A percentile compares a stretch with the other conserved stretches of the same genome.
Conservation (phyloP, 1,284 basidiomycete genomes). For the Mycena sp. region DNA sequence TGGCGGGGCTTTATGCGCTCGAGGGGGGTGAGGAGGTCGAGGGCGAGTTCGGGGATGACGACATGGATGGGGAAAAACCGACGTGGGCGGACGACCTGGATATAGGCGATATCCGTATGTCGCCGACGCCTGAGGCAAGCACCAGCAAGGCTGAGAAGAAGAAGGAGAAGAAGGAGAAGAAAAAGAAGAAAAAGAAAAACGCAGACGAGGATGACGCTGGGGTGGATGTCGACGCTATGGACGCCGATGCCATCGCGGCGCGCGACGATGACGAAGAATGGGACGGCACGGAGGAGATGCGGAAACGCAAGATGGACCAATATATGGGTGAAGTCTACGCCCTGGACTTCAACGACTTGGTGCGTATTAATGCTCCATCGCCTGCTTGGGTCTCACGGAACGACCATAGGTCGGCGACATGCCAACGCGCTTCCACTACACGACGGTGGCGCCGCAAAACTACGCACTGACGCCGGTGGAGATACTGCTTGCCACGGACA, state of each 20-base stretch:
- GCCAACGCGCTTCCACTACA: constrained; percentile 95
- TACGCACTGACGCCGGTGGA: constrained; percentile 88
- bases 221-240: constrained; percentile 77
- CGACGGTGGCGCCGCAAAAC: constrained; percentile 70
- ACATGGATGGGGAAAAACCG: constrained; percentile 71
- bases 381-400: too few relatives aligned
- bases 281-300: constrained; percentile 89
- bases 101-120: constrained; percentile 67
- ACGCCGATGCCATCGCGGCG: constrained; percentile 64
- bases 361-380: constrained; percentile 50
- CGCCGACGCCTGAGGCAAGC: constrained; percentile 43
- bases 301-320: constrained; percentile 80
- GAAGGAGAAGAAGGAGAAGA: constrained; percentile 63
- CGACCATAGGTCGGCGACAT: constrained; percentile 82
- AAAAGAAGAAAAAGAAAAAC: constrained; percentile 61
- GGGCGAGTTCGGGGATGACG: constrained; percentile 38
- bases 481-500: constrained; percentile 92
- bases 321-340: constrained; percentile 93
- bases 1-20: constrained; percentile 73
- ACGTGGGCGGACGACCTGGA: constrained; percentile 91
- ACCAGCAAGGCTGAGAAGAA: constrained; percentile 46
- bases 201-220: too few relatives aligned
- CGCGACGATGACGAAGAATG: constrained; percentile 67
- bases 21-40: constrained; percentile 56
- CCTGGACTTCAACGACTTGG: constrained; percentile 96